phyloP scores from a whole-genome alignment of 305 asterid genomes.

The Solanum chacoense region DNA sequence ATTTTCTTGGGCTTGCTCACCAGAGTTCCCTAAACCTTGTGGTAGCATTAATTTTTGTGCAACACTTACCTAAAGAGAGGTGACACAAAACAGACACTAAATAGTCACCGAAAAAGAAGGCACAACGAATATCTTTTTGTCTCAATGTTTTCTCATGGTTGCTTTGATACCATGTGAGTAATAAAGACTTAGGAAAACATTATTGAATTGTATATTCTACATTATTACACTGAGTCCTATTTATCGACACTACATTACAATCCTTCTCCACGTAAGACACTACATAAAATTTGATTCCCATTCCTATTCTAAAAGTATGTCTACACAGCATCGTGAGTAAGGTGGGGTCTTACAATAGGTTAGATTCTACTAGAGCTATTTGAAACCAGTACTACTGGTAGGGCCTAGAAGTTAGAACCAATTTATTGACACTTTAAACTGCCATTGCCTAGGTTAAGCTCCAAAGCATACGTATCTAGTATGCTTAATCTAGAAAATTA shows the following conservation, averaged over 20 bases:
- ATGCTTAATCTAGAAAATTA: neutral
- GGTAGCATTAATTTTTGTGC: neutral
- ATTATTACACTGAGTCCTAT: neutral
- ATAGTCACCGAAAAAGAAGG: neutral
- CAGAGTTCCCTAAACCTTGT: neutral
- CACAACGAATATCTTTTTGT: neutral
- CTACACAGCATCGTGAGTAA: neutral
- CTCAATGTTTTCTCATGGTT: neutral
- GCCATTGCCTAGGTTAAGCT: neutral
- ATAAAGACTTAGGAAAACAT: neutral
- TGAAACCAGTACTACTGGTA: neutral
- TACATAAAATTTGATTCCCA: neutral
- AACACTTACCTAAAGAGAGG: neutral
- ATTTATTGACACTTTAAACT: neutral
- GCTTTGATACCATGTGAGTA: neutral
- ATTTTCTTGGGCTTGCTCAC: neutral
- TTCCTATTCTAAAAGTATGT: neutral
- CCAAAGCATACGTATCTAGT: neutral
- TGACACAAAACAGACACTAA: neutral
- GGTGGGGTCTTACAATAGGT: neutral
- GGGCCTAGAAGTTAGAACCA: neutral
- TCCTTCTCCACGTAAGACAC: neutral
- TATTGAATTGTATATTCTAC: neutral
- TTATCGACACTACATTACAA: neutral
- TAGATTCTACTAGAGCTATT: neutral